Percentiles rank a stretch among this genome's conserved stretches.
These are phyloP conservation scores for Botrytis deweyae DNA, from an alignment of 2,329 filamentous ascomycete genomes.

Conservation along the genomic window DNA sequence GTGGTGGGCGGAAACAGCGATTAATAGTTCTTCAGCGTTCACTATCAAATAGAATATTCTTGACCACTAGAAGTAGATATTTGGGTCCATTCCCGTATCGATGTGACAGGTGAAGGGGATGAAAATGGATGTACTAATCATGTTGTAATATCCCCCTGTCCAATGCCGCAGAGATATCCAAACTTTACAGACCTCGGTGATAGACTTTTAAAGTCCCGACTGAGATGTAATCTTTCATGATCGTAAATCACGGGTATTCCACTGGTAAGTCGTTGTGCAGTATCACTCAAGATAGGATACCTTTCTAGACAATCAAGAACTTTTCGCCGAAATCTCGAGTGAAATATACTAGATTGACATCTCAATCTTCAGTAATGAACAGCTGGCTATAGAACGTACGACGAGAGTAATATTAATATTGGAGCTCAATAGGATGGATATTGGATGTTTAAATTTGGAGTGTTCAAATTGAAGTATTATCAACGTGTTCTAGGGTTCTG, in stretches of 20 bases:
- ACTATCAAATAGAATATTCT: not conserved
- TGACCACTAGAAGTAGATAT: not conserved
- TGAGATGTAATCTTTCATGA: not conserved
- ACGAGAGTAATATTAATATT: not conserved
- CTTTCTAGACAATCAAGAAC: not conserved
- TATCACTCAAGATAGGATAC: not conserved
- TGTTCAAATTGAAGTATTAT: not conserved
- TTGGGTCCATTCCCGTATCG: too few relatives aligned
- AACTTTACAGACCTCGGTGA: not conserved
- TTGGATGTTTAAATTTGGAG: not conserved
- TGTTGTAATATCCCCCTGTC: not conserved
- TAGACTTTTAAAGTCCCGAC: not conserved
- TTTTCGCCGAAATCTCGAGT: not conserved
- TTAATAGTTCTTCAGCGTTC: not conserved
- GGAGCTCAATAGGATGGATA: not conserved
- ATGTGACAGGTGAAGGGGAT: not conserved
- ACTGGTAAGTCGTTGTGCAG: not conserved
- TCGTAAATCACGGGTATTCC: not conserved
- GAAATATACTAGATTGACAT: fast-evolving
- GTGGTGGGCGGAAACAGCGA: not conserved
- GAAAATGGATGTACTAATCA: not conserved
- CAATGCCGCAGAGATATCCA: not conserved
- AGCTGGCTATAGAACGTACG: not conserved
- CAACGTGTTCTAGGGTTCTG: not conserved
- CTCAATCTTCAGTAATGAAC: not conserved